These are phyloP conservation scores for Sugiyamaella xylanicola DNA, from an alignment of 1,139 yeast species.

Conservation along the genomic window DNA sequence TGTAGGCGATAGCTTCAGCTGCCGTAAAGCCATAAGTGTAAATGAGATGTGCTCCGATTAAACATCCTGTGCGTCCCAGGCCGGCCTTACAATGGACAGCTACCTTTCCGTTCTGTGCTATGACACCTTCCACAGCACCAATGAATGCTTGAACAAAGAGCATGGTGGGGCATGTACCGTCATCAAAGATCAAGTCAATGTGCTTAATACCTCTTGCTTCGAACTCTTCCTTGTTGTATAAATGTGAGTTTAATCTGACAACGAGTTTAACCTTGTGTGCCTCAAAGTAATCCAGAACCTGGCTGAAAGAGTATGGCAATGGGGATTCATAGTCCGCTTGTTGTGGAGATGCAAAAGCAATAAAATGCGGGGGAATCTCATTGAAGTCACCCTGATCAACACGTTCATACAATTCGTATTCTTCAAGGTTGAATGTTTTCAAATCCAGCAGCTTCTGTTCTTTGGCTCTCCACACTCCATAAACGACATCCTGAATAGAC, in stretches of 20 bases:
- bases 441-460: conserved; percentile 86
- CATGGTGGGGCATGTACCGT: conserved; percentile 96
- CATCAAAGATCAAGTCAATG: conserved; percentile 93
- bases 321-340: conserved; percentile 53
- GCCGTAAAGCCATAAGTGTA: conserved; percentile 98
- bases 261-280: conserved; percentile 80
- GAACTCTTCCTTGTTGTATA: conserved; percentile 83
- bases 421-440: conserved; percentile 86
- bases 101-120: conserved; percentile 81
- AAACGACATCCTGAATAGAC: conserved; percentile 90
- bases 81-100: conserved; percentile 99
- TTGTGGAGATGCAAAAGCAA: conserved; percentile 97
- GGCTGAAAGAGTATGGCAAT: conserved; percentile 53
- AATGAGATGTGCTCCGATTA: conserved; percentile 94
- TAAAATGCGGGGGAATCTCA: conserved; percentile 85
- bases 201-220: conserved; percentile 83
- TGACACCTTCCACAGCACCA: conserved; percentile 92
- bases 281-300: conserved; percentile 75
- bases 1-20: conserved; percentile 91
- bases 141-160: conserved; percentile 88
- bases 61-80: conserved; percentile 94
- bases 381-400: conserved; percentile 98
- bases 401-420: conserved; percentile 86
- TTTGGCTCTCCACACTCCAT: conserved; percentile 98
- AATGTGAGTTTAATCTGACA: conserved; percentile 86